Evolutionary conservation across 331 rosid genomes (phyloP).

Genomic region (Quercus phellos): DNA sequence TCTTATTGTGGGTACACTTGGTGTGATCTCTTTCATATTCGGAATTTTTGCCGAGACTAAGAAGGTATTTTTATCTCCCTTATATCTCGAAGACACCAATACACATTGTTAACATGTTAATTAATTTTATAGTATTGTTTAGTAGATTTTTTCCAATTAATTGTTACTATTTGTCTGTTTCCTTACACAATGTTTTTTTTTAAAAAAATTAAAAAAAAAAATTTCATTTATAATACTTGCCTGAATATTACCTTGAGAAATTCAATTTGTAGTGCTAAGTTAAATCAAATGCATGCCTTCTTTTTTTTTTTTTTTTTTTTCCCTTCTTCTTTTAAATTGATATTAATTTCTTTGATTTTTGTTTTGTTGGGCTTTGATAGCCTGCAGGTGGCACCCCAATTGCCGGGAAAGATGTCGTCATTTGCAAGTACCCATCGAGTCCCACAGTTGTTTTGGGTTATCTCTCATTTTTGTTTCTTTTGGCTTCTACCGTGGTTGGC

Average conservation of each 20-base stretch:
- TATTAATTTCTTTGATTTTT: background rate
- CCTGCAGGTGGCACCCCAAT: slow-evolving; percentile 28
- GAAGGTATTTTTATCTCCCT: slow-evolving; percentile 14
- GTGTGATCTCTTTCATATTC: slow-evolving; percentile 20
- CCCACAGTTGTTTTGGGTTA: slow-evolving; percentile 27
- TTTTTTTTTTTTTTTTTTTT: too few species aligned
- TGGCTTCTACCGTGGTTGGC: slow-evolving; percentile 15
- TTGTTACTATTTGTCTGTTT: too few species aligned
- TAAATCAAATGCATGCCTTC: too few species aligned
- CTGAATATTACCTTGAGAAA: too few species aligned
- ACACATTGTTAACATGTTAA: too few species aligned
- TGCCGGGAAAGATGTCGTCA: slow-evolving; percentile 18
- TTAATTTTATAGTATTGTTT: too few species aligned
- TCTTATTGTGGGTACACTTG: background rate
- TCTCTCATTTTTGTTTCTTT: slow-evolving; percentile 24
- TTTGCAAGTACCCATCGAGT: slow-evolving; percentile 31
- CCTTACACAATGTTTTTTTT: too few species aligned
- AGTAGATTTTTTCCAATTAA: too few species aligned
- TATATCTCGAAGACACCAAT: too few species aligned
- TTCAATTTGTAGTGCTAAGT: too few species aligned
- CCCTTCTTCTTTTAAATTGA: background rate
- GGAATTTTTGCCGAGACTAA: slow-evolving; percentile 24
- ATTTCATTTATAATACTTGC: too few species aligned
- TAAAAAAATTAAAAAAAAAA: too few species aligned
- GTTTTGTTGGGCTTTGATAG: background rate